Percentiles rank a stretch among this genome's conserved stretches.
phyloP scores from a whole-genome alignment of 2,329 filamentous ascomycete species.

The Epichloe sp. region DNA sequence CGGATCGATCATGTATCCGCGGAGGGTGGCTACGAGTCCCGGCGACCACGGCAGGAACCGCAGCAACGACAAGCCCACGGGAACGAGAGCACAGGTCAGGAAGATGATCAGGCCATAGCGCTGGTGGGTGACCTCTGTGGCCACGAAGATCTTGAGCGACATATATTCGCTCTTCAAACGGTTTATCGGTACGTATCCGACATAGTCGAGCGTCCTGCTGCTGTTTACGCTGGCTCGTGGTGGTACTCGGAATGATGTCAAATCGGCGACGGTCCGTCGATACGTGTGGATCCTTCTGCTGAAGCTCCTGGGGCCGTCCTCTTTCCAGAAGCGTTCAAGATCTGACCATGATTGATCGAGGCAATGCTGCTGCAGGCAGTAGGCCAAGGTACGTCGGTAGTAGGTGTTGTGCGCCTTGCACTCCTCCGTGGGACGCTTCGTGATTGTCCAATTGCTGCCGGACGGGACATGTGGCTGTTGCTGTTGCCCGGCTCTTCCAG shows the following conservation, averaged over 20 bases:
- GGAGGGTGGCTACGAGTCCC: constrained; percentile 7
- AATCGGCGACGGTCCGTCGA: not conserved
- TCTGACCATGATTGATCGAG: not conserved
- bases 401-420: not conserved
- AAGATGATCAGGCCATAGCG: constrained; percentile 15
- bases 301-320: not conserved
- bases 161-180: constrained; percentile 3
- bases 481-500: too few relatives aligned
- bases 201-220: constrained; percentile 6
- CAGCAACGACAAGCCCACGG: constrained; percentile 15
- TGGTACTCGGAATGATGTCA: not conserved
- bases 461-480: not conserved
- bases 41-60: constrained; percentile 16
- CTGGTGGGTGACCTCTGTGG: constrained; percentile 7
- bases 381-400: not conserved
- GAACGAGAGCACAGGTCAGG: constrained; percentile 12
- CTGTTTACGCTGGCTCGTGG: not conserved
- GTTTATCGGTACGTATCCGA: constrained; percentile 4
- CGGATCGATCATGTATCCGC: constrained; percentile 13
- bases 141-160: constrained; percentile 1
- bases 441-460: not conserved
- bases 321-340: not conserved
- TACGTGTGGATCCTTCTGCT: not conserved
- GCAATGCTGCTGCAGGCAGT: not conserved
- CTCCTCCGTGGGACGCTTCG: not conserved